These are phyloP conservation scores for Metarhizium album DNA, from an alignment of 2,329 filamentous ascomycete species.

Conservation along the genomic window DNA sequence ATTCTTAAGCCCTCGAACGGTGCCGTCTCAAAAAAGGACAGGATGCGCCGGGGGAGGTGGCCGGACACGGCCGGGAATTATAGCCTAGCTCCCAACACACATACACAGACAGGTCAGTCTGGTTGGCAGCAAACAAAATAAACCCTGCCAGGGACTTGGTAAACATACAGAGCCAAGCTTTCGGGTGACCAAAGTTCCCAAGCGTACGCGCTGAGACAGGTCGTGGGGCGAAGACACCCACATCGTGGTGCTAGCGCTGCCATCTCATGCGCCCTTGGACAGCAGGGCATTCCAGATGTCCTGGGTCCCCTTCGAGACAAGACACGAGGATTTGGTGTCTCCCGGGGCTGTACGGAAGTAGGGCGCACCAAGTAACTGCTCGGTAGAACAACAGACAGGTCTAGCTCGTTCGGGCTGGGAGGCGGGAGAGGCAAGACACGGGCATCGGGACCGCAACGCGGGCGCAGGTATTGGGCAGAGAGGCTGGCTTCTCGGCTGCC, in stretches of 20 bases:
- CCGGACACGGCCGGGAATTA: not conserved
- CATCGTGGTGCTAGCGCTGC: constrained; percentile 2
- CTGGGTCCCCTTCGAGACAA: constrained; percentile 1
- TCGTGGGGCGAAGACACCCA: constrained; percentile 9
- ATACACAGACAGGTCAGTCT: not conserved
- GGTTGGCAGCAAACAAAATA: not conserved
- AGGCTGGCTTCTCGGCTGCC: not conserved
- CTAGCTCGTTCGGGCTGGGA: not conserved
- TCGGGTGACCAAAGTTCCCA: not conserved
- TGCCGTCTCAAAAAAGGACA: not conserved
- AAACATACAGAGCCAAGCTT: not conserved
- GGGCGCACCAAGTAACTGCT: too few relatives aligned
- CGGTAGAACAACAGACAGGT: too few relatives aligned
- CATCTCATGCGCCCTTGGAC: constrained; percentile 1
- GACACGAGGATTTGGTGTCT: not conserved
- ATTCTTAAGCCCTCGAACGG: too few relatives aligned
- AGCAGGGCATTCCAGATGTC: constrained; percentile 8
- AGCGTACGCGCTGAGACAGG: constrained; percentile 3
- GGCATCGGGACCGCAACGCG: too few relatives aligned
- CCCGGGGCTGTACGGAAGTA: too few relatives aligned
- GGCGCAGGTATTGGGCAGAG: not conserved
- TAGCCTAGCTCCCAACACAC: not conserved
- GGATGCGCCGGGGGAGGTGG: not conserved
- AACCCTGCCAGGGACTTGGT: not conserved
- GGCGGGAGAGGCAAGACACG: too few relatives aligned